Evolutionary conservation across 129 eudicot genomes (phyloP), one percentile per base, ranked within the genome.

Genomic region (Smallanthus sonchifolius): DNA sequence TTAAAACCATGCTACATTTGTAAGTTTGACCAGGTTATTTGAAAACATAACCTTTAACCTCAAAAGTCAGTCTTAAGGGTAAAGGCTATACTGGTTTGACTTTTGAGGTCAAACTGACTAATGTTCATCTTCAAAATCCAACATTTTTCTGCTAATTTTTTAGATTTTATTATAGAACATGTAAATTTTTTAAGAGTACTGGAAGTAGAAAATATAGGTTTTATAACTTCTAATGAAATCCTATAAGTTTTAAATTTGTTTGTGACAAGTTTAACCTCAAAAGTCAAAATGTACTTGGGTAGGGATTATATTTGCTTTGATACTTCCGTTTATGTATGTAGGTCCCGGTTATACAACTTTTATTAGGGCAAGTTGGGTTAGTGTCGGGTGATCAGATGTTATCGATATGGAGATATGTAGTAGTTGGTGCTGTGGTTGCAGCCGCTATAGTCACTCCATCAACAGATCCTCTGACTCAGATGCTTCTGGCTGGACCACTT

Each of bases 401-500:
- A 54, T 93, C 98, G 0, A 86, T 90, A 7, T 93, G 98, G 98
- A 87, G 98, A 93, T 90, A 90, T 2, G 97, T 93, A 8, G 97
- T 93, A 15, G 98, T 93, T 19, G 98, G 97, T 6, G 84, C 98
- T 1, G 98, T 93, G 43, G 77, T 90, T 75, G 98, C 92, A 48
- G 96, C 98, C 2, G 98, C 98, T 4, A 81, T 93, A n/a, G 92
- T 93, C 70, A 93, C 96, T 19, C 98, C 98, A 28, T 93, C 98
- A 34, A 93, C 98, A 0, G 98, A 90, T 83, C 98, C 98, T 77
- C 82, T 93, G 43, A 93, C 98, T 7, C 98, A 93, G 78, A 65
- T 93, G 84, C 98, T 93, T 83, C 84, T 93, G 20, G 98, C 98
- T 7, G 98, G 96, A 16, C 98, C 98, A 35, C 98, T 93, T 61